Base-by-base conservation (phyloP, 495 filamentous ascomycete genomes). In the Aspergillus sclerotioniger region DNA sequence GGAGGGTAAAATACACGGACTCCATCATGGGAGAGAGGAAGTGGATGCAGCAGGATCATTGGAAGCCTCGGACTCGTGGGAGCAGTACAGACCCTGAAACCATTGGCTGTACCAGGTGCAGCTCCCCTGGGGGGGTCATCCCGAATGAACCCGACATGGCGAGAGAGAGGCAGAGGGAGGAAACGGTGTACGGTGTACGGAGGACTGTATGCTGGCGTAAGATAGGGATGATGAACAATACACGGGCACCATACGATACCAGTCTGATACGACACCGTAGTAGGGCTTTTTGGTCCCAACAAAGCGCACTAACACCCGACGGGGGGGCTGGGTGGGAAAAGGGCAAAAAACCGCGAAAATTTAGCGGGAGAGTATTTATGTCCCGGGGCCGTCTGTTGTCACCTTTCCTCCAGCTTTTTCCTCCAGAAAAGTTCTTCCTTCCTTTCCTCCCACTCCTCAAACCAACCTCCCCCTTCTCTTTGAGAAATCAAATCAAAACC, bases 351-450 rank as follows among this genome's bases (percentile, higher is more conserved):
- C 66, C 65, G 71, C 71, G 71, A 76, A 76, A 76, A 71, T 74
- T 76, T 69, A 67, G 70, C 73, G 71, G 73, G 64, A 68, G 63
- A 74, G 73, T 74, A 76, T 76, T 76, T 76, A 73, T 71, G 68
- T 70, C 62, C 69, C 68, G 61, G 62, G 54, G 67, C 48, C 63
- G 37, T 66, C 58, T 70, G 67, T 71, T 69, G 68, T 66, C 65
- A 66, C 65, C 60, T 76, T 76, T 70, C 60, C 70, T 60, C 64
- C 73, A 74, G 70, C 67, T 74, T 76, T 75, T 76, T 72, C 66
- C 52, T 57, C 70, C 67, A 62, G 63, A 70, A 70, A 71, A 70
- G 64, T 69, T 67, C 66, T 65, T 58, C 46, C 61, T 62, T 62
- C 52, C 59, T 58, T 56, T 63, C 55, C 50, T 54, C 46, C 51